These are phyloP conservation scores for Physaria fendleri DNA, from an alignment of 345 rosid genomes.

Conservation along the genomic window DNA sequence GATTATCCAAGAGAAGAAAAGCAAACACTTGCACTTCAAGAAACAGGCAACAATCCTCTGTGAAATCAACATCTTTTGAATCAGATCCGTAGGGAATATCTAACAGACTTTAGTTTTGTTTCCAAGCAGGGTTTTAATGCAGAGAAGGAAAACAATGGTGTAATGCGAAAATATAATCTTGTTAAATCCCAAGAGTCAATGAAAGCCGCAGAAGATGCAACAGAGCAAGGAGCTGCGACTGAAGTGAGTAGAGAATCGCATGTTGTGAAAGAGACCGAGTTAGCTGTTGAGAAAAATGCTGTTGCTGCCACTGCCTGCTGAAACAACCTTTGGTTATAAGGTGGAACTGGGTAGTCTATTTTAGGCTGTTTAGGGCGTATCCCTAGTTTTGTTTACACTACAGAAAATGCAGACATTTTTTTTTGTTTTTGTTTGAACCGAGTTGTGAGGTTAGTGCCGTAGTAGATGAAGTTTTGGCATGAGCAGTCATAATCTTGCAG, in stretches of 20 bases:
- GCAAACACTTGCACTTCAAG: constrained; percentile 38
- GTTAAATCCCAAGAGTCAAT: not conserved
- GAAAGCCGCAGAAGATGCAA: not conserved
- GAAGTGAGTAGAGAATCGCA: not conserved
- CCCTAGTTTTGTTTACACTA: not conserved
- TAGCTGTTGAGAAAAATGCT: not conserved
- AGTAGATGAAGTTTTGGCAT: constrained; percentile 9
- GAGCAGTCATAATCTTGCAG: not conserved
- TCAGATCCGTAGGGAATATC: not conserved
- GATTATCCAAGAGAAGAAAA: constrained; percentile 44
- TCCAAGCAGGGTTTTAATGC: constrained; percentile 12
- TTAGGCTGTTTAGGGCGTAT: not conserved
- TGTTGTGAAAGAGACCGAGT: constrained; percentile 1
- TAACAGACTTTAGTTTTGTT: not conserved
- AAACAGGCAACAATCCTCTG: constrained; percentile 39
- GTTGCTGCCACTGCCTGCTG: constrained; percentile 47
- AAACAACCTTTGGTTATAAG: constrained; percentile 14
- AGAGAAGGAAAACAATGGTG: not conserved
- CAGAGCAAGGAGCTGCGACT: not conserved
- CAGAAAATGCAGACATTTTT: not conserved
- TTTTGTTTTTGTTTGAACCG: not conserved
- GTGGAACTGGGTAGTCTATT: constrained; percentile 2
- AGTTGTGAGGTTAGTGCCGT: not conserved
- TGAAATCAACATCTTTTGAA: not conserved
- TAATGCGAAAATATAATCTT: not conserved